Conservation (phyloP, 2,329 filamentous ascomycete genomes). For the Calonectria crousiana region DNA sequence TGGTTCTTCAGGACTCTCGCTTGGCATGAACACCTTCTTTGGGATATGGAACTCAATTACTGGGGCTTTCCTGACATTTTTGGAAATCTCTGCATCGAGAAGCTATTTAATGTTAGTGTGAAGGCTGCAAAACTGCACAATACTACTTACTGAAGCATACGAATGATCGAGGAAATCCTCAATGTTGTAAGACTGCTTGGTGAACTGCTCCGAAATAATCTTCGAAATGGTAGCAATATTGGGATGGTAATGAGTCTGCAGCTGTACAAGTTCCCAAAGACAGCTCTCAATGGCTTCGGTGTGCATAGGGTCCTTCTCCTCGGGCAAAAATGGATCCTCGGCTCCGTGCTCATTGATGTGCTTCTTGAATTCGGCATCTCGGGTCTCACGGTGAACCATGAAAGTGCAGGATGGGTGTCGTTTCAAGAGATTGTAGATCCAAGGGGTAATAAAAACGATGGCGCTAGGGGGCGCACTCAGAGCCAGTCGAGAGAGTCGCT, state of each 20-base stretch:
- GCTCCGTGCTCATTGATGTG: slow-evolving; percentile 71
- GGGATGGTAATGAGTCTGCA: slow-evolving; percentile 95
- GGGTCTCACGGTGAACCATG: slow-evolving; percentile 87
- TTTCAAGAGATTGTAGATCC: slow-evolving; percentile 95
- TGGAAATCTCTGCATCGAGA: slow-evolving; percentile 84
- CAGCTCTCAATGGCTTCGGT: slow-evolving; percentile 92
- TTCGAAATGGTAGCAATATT: slow-evolving; percentile 95
- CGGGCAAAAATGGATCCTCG: slow-evolving; percentile 80
- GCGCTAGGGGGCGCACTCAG: slow-evolving; percentile 91
- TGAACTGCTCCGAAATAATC: slow-evolving; percentile 97
- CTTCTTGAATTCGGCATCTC: slow-evolving; percentile 68
- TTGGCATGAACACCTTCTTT: slow-evolving; percentile 78
- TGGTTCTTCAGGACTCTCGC: slow-evolving; percentile 61
- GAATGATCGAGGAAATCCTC: slow-evolving; percentile 98
- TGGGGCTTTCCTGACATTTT: slow-evolving; percentile 86
- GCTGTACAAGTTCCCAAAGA: slow-evolving; percentile 92
- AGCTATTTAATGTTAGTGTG: slow-evolving; percentile 67
- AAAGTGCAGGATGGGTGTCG: slow-evolving; percentile 92
- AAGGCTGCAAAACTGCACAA: background rate
- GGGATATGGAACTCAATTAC: slow-evolving; percentile 96
- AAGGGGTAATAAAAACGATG: slow-evolving; percentile 89
- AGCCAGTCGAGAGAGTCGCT: slow-evolving; percentile 85
- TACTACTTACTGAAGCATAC: slow-evolving; percentile 77
- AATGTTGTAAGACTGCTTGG: slow-evolving; percentile 93
- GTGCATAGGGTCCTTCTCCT: slow-evolving; percentile 84